These are phyloP conservation scores for Sambucus nigra DNA, from an alignment of 129 eudicot species.

Conservation along the genomic window DNA sequence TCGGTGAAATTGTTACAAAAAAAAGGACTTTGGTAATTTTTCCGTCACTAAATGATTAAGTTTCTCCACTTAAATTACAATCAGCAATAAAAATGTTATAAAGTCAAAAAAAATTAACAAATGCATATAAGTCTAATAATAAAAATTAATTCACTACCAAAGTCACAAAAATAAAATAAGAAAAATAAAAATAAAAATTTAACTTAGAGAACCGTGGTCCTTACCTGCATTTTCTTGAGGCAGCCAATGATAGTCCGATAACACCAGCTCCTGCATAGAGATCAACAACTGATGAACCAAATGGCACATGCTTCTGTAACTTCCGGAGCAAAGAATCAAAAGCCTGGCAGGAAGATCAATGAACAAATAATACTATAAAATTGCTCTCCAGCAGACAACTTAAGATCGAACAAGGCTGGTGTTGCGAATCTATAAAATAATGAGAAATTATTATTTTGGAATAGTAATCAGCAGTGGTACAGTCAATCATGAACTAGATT, in stretches of 20 bases:
- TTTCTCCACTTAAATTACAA: too few relatives aligned
- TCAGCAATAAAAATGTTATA: too few relatives aligned
- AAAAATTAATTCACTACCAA: too few relatives aligned
- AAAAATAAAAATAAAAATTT: too few relatives aligned
- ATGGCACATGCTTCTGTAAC: constrained; percentile 81
- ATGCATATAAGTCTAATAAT: too few relatives aligned
- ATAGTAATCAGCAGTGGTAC: constrained; percentile 1
- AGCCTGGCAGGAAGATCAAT: constrained; percentile 43
- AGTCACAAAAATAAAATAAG: too few relatives aligned
- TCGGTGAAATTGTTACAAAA: too few relatives aligned
- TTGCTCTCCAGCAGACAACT: not conserved
- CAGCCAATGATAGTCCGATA: constrained; percentile 84
- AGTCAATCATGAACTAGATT: not conserved
- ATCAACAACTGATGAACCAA: constrained; percentile 88
- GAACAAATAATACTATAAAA: constrained; percentile 13
- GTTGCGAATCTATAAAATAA: constrained; percentile 5
- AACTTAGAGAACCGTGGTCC: constrained; percentile 5
- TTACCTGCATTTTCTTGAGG: constrained; percentile 83
- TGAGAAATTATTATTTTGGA: not conserved
- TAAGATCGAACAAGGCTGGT: constrained; percentile 6
- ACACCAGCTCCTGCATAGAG: constrained; percentile 98
- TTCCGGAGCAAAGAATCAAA: constrained; percentile 84
- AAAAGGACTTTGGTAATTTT: too few relatives aligned
- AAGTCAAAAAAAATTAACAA: too few relatives aligned
- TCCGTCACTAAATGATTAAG: too few relatives aligned